phyloP scores from a whole-genome alignment of 768 basidiomycete species.

The Lactifluus piperatus region DNA sequence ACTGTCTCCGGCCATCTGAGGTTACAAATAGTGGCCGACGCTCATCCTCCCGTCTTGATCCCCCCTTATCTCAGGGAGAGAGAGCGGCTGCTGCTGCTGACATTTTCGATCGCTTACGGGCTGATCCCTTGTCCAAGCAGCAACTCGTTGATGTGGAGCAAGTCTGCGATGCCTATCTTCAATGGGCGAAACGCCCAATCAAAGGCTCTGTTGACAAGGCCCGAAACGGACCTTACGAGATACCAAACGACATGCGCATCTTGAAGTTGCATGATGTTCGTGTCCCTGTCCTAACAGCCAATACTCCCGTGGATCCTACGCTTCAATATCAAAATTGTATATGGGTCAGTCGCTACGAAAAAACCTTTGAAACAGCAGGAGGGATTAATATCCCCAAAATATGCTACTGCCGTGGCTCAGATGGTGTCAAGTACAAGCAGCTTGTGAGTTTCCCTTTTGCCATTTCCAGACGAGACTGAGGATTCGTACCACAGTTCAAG shows the following conservation, averaged over 20 bases:
- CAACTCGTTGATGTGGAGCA: constrained; percentile 47
- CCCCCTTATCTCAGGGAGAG: constrained; percentile 41
- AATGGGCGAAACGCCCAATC: constrained; percentile 64
- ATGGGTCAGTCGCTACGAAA: constrained; percentile 58
- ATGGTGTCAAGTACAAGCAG: constrained; percentile 64
- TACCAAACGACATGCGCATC: constrained; percentile 42
- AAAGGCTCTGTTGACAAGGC: constrained; percentile 24
- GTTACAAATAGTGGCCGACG: constrained; percentile 28
- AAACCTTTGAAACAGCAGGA: constrained; percentile 54
- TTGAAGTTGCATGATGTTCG: constrained; percentile 41
- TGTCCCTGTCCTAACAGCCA: constrained; percentile 80
- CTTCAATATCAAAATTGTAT: constrained; percentile 59
- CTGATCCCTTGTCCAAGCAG: constrained; percentile 29
- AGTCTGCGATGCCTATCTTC: constrained; percentile 55
- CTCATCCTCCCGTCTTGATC: constrained; percentile 37
- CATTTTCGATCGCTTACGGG: constrained; percentile 49
- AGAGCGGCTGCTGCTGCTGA: constrained; percentile 55
- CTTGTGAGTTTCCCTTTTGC: constrained; percentile 46
- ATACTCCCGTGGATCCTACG: constrained; percentile 61
- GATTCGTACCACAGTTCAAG: constrained; percentile 57
- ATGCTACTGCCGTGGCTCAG: constrained; percentile 53
- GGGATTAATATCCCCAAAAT: constrained; percentile 84
- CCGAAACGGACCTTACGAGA: constrained; percentile 23
- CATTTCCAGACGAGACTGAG: not conserved
- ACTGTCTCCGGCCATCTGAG: constrained; percentile 47